A percentile compares a stretch with the other conserved stretches of the same genome.
Evolutionary conservation across 805 yeast species (phyloP).

Genomic region (Ogataea trehaloabstinens): DNA sequence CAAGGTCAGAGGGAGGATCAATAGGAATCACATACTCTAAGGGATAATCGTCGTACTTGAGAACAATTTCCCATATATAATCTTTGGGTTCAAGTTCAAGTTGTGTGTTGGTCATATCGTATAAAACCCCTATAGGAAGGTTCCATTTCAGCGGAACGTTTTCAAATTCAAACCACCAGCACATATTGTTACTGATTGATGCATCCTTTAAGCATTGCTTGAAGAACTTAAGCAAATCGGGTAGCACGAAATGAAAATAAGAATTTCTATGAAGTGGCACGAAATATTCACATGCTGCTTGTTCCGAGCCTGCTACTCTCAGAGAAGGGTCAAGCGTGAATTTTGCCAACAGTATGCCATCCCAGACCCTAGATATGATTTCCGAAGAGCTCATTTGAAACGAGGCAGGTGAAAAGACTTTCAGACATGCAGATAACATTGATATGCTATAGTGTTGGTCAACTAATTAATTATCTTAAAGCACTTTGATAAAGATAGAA

Average conservation of each 20-base stretch:
- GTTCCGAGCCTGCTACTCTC: conserved; percentile 20
- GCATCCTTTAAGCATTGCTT: conserved; percentile 27
- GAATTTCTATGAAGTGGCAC: conserved; percentile 41
- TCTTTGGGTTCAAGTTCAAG: conserved; percentile 8
- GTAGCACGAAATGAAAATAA: conserved; percentile 48
- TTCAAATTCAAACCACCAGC: conserved; percentile 69
- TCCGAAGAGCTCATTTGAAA: conserved; percentile 32
- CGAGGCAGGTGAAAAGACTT: too few species aligned
- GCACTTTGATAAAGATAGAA: too few species aligned
- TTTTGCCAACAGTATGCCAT: conserved; percentile 48
- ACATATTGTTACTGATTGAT: conserved; percentile 10
- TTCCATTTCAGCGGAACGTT: conserved; percentile 72
- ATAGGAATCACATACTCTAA: conserved; percentile 41
- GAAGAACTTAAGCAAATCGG: conserved; percentile 38
- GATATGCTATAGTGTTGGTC: too few species aligned
- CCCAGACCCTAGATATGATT: conserved; percentile 43
- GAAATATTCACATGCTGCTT: conserved; percentile 18
- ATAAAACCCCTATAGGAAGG: conserved; percentile 67
- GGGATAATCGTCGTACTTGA: conserved; percentile 45
- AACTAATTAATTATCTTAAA: too few species aligned
- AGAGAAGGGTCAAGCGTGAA: conserved; percentile 27
- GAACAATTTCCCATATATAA: conserved; percentile 43
- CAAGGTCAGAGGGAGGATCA: conserved; percentile 11
- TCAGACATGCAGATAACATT: too few species aligned
- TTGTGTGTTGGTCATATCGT: conserved; percentile 38